Conservation (phyloP, 2,329 filamentous ascomycete species). For the Diaporthe ampelina region DNA sequence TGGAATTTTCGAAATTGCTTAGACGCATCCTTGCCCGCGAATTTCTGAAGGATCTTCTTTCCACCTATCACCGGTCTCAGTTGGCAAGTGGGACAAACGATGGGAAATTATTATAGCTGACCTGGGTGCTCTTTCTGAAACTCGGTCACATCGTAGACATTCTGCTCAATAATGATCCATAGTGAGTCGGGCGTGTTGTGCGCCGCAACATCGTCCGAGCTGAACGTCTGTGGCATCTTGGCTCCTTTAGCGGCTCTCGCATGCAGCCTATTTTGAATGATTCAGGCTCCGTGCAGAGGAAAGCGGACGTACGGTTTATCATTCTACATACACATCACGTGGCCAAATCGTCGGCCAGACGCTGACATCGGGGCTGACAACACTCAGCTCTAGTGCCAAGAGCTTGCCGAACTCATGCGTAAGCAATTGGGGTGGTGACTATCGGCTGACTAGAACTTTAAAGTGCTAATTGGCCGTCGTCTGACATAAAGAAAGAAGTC, state of each 20-base stretch:
- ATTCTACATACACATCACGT: no score
- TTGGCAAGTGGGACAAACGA: background rate
- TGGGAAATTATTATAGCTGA: slow-evolving; percentile 52
- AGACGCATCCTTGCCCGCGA: slow-evolving; percentile 75
- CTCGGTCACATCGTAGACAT: slow-evolving; percentile 94
- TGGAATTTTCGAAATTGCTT: slow-evolving; percentile 82
- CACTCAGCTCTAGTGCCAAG: background rate
- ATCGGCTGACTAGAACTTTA: background rate
- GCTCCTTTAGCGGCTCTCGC: background rate
- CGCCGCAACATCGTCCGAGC: slow-evolving; percentile 85
- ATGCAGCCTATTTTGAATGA: background rate
- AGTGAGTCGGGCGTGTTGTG: slow-evolving; percentile 90
- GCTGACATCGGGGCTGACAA: slow-evolving; percentile 14
- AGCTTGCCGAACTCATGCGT: background rate
- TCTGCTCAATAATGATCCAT: slow-evolving; percentile 92
- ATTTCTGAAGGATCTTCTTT: slow-evolving; percentile 75
- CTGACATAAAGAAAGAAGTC: background rate
- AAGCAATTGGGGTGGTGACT: background rate
- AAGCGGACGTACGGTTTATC: background rate
- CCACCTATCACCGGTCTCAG: slow-evolving; percentile 57
- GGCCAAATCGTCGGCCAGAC: background rate
- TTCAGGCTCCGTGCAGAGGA: no score
- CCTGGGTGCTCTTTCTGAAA: slow-evolving; percentile 90
- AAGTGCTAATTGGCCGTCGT: background rate
- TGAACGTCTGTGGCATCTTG: slow-evolving; percentile 90